Conservation (phyloP, 2,329 filamentous ascomycete species). For the Colletotrichum destructivum region DNA sequence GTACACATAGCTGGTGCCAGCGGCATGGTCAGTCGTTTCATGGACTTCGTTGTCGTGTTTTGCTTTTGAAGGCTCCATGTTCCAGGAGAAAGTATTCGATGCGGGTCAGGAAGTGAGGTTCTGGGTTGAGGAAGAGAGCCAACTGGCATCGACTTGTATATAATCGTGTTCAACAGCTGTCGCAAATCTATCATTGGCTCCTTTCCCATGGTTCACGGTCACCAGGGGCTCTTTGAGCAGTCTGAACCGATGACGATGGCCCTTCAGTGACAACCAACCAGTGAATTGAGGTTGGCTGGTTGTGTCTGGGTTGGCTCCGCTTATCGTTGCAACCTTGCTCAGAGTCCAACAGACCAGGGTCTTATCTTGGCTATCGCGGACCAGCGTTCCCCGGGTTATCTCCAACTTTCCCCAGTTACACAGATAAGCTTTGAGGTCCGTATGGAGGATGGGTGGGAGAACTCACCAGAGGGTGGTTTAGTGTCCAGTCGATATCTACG, state of each 20-base stretch:
- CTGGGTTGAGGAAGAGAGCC: not conserved
- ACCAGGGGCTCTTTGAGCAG: not conserved
- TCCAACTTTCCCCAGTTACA: not conserved
- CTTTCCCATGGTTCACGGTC: not conserved
- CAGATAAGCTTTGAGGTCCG: not conserved
- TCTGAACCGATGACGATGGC: not conserved
- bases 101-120: not conserved
- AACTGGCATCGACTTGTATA: slow-evolving; percentile 9
- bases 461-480: too few species aligned
- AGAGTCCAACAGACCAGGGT: not conserved
- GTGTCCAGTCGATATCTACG: too few species aligned
- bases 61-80: slow-evolving; percentile 15
- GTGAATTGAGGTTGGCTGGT: not conserved
- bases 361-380: not conserved
- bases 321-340: not conserved
- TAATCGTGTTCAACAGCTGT: not conserved
- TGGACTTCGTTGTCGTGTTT: slow-evolving; percentile 18
- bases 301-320: not conserved
- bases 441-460: not conserved
- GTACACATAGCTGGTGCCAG: slow-evolving; percentile 7
- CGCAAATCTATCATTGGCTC: not conserved
- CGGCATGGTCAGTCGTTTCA: slow-evolving; percentile 4
- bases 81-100: not conserved
- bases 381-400: slow-evolving; percentile 15
- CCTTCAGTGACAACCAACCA: not conserved